A percentile compares a stretch with the other conserved stretches of the same genome.
phyloP scores from a whole-genome alignment of 257 asterid species.

The Forsythia suspensa region DNA sequence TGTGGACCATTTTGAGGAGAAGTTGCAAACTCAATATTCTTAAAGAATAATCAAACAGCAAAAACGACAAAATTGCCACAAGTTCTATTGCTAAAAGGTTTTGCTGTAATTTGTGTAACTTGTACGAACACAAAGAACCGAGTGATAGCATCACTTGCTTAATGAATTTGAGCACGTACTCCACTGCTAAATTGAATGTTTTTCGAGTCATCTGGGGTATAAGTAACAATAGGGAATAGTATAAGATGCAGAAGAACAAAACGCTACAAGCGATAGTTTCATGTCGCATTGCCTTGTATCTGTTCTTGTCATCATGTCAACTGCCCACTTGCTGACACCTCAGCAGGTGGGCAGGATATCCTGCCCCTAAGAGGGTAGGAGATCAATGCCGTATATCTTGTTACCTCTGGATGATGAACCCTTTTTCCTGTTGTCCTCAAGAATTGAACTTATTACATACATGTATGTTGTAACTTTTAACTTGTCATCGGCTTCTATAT shows the following conservation, averaged over 20 bases:
- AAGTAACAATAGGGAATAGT: no score
- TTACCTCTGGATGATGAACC: not conserved
- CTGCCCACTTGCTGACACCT: no score
- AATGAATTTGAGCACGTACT: not conserved
- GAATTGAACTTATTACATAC: not conserved
- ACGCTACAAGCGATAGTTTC: no score
- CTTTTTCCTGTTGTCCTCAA: not conserved
- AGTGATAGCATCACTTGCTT: slow-evolving; percentile 1
- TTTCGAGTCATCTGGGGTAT: not conserved
- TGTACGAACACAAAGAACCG: not conserved
- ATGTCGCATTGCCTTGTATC: no score
- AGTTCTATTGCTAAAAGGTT: not conserved
- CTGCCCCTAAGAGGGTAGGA: no score
- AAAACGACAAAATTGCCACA: not conserved
- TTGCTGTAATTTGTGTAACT: not conserved
- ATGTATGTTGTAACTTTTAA: not conserved
- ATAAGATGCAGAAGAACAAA: no score
- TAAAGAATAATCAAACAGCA: not conserved
- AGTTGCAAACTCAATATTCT: not conserved
- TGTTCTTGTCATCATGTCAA: no score
- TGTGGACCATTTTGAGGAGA: not conserved
- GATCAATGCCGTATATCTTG: no score
- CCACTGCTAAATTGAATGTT: not conserved
- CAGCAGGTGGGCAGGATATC: no score
- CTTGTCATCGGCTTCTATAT: not conserved